These are phyloP conservation scores for Phylloporus rhodoxanthus DNA, from an alignment of 768 basidiomycete genomes.

Conservation along the genomic window DNA sequence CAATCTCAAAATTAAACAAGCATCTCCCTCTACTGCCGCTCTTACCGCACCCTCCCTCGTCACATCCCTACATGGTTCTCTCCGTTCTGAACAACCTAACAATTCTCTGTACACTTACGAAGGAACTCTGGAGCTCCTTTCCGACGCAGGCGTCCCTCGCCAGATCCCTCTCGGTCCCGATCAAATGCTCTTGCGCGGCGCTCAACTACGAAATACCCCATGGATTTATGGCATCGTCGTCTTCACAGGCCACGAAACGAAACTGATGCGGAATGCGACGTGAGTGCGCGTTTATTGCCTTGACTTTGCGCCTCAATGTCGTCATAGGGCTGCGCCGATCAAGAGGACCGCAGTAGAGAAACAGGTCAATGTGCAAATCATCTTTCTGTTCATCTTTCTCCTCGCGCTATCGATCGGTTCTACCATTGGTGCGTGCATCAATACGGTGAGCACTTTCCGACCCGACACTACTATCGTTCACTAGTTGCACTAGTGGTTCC, in stretches of 20 bases:
- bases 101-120: conserved; percentile 97
- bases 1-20: conserved; percentile 98
- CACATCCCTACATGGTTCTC: conserved; percentile 65
- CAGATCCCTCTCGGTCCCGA: conserved; percentile 92
- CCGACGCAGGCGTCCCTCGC: conserved; percentile 52
- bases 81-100: conserved; percentile 95
- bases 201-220: conserved; percentile 91
- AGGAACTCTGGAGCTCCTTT: conserved; percentile 64
- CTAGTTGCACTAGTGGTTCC: conserved; percentile 60
- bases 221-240: conserved; percentile 95
- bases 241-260: conserved; percentile 97
- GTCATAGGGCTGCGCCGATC: conserved; percentile 81
- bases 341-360: conserved; percentile 94
- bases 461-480: conserved; percentile 1
- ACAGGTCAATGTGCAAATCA: conserved; percentile 93
- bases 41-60: conserved; percentile 77
- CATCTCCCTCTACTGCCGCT: conserved; percentile 70
- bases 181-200: conserved; percentile 89
- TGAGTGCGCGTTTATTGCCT: conserved; percentile 37
- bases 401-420: conserved; percentile 85
- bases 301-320: background rate
- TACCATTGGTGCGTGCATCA: conserved; percentile 86
- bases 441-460: conserved; percentile 46
- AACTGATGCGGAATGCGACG: conserved; percentile 98
- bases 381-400: conserved; percentile 87